Evolutionary conservation across 164 flowering plant genomes (phyloP), one percentile per base, ranked within the genome.

Genomic region (Amborella trichopoda): DNA sequence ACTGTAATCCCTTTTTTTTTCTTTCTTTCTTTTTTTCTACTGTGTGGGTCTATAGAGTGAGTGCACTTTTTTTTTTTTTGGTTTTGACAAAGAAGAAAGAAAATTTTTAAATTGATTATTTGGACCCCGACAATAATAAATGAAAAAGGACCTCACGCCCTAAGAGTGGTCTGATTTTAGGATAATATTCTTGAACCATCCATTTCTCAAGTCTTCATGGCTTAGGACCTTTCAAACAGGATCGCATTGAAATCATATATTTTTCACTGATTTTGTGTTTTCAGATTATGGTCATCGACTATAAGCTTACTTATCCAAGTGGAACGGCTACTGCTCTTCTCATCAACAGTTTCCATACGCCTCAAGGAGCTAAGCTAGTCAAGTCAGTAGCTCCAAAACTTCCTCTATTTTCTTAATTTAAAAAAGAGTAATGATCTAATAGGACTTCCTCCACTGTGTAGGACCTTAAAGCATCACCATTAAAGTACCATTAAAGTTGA

Each of bases 271-370:
- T 13, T 37, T 13, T 1, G 10, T 37, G 21, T n/a, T 44, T 46
- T 10, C 67, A 80, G 79, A 75, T 77, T 23, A 77, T 80, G 88
- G 53, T 80, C 26, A 26, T 75, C 11, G 77, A 80, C 62, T 80
- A 68, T 63, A 75, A 73, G 50, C 57, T 80, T 52, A 73, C 65
- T 1, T 80, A 73, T 49, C 87, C 87, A 3, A 75, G 87, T 55
- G 83, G 83, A 3, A 75, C 77, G n/a, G 83, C 81, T 1, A 77
- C 83, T 50, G 86, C 82, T 30, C 60, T 64, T 47, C 74, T 79
- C 20, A 76, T 79, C 68, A 79, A 79, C 65, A 66, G 82, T 41
- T 76, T 79, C 57, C 86, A 76, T 53, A 76, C 82, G n/a, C 74
- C 86, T 34, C 49, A 65, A 25, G 86, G 86, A 38, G 78, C 72